Evolutionary conservation across 169 alveolate genomes (phyloP), one percentile per base, ranked within the genome.

Genomic region (Cystoisospora suis): DNA sequence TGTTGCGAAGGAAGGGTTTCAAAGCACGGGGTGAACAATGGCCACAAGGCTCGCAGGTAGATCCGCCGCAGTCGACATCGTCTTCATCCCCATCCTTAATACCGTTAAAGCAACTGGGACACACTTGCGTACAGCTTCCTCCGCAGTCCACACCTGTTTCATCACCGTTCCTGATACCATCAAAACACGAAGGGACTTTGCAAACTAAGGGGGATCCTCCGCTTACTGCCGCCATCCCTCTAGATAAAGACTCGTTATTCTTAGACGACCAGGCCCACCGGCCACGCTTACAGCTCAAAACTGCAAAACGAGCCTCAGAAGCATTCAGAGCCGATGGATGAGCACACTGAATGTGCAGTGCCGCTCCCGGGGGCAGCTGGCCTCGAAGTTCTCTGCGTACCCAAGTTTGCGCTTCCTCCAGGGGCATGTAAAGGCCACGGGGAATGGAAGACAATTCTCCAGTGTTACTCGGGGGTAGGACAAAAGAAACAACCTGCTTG

Each of bases 71-170:
- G 92, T 91, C 94, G 38, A 87, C 65, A 23, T 80, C 89, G 34
- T 75, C 91, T 49, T 94, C 96, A 44, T 94, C 95, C 3, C 93
- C 94, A 36, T 94, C 94, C 38, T 49, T 46, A 38, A 92, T 80
- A 42, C 94, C 92, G 80, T 94, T 96, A 87, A 77, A 85, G 81
- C 96, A 94, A 44, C 94, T 75, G 59, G 79, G 81, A 79, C 96
- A 94, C n/a, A 56, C 75, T 29, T 88, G 75, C 38, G 81, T 70
- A 59, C 96, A 93, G 80, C 93, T 65, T 45, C 94, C 96, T 32
- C 96, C 96, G 79, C 96, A 94, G 44, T 81, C 95, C 29, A 94
- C 92, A 0, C 95, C 95, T 93, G 77, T 85, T 70, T 94, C 96
- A 53, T 72, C 83, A 1, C 83, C 83, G 83, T 72, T 72, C 36